Conservation (phyloP, 1,139 yeast genomes). For the Saccharomycopsis hybrid region DNA sequence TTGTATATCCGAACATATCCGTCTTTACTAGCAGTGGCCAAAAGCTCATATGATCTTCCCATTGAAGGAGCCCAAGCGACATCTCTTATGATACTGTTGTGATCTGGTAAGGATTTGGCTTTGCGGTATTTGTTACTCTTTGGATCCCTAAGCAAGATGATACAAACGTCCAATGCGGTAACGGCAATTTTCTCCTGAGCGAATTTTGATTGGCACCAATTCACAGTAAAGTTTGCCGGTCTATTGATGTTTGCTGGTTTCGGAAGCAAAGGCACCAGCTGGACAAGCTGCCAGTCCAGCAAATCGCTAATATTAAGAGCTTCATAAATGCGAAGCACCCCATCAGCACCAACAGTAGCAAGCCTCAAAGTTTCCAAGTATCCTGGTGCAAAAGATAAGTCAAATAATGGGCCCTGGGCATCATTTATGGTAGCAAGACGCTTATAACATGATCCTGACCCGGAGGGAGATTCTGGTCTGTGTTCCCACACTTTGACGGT, state of each 20-base stretch:
- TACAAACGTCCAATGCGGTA: conserved; percentile 83
- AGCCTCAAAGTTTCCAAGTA: conserved; percentile 68
- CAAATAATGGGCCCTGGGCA: conserved; percentile 83
- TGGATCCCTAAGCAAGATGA: conserved; percentile 39
- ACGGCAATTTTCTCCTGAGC: conserved; percentile 77
- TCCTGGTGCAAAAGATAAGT: conserved; percentile 82
- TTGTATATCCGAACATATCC: conserved; percentile 85
- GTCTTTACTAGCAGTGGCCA: conserved; percentile 95
- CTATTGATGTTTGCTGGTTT: conserved; percentile 47
- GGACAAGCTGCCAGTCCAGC: conserved; percentile 69
- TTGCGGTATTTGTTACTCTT: conserved; percentile 11
- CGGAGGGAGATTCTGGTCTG: conserved; percentile 66
- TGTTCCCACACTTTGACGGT: conserved; percentile 91
- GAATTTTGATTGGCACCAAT: conserved; percentile 92
- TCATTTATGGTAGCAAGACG: conserved; percentile 72
- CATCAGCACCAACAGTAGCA: conserved; percentile 89
- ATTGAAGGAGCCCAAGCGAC: conserved; percentile 97
- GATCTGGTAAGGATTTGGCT: conserved; percentile 48
- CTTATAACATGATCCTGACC: conserved; percentile 79
- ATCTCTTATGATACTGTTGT: conserved; percentile 78
- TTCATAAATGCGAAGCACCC: conserved; percentile 79
- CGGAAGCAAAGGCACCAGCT: conserved; percentile 3
- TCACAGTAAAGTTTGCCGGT: conserved; percentile 79
- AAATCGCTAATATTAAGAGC: conserved; percentile 84
- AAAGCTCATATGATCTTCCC: conserved; percentile 81